phyloP scores from a whole-genome alignment of 306 rosid genomes.

The Phaseolus lunatus region DNA sequence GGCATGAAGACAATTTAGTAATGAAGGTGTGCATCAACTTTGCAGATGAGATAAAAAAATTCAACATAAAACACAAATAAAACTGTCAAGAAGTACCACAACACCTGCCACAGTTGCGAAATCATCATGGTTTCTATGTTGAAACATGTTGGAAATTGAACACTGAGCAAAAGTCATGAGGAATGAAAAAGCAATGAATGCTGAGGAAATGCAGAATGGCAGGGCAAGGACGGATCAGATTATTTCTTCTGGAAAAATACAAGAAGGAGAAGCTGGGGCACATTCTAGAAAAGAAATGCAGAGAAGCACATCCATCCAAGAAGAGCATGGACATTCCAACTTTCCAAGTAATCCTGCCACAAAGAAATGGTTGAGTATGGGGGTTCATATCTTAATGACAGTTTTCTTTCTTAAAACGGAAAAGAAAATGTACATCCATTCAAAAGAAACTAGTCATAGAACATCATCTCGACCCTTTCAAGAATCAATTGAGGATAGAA shows the following conservation, averaged over 20 bases:
- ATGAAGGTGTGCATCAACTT: slow-evolving; percentile 42
- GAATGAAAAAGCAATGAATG: slow-evolving; percentile 89
- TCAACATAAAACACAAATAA: slow-evolving; percentile 43
- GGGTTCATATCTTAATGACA: slow-evolving; percentile 59
- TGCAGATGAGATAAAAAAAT: slow-evolving; percentile 43
- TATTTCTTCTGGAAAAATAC: slow-evolving; percentile 80
- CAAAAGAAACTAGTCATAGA: slow-evolving; percentile 54
- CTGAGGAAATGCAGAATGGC: slow-evolving; percentile 82
- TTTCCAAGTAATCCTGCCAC: slow-evolving; percentile 92
- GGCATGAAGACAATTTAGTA: slow-evolving; percentile 30
- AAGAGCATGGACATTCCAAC: slow-evolving; percentile 87
- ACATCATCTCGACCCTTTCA: slow-evolving; percentile 62
- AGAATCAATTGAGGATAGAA: slow-evolving; percentile 39
- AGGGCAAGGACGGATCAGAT: slow-evolving; percentile 77
- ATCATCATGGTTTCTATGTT: slow-evolving; percentile 78
- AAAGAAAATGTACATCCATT: slow-evolving; percentile 62
- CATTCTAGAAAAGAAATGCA: slow-evolving; percentile 89
- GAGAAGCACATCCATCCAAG: slow-evolving; percentile 85
- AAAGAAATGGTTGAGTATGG: slow-evolving; percentile 84
- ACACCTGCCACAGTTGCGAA: slow-evolving; percentile 83
- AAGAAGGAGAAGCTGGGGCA: slow-evolving; percentile 77
- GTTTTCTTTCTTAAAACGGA: slow-evolving; percentile 62
- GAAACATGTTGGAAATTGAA: slow-evolving; percentile 90
- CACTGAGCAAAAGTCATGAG: slow-evolving; percentile 87
- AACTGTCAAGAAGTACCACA: slow-evolving; percentile 71